These are phyloP conservation scores for Gnaphalium uliginosum DNA, from an alignment of 129 eudicot genomes.

Conservation along the genomic window DNA sequence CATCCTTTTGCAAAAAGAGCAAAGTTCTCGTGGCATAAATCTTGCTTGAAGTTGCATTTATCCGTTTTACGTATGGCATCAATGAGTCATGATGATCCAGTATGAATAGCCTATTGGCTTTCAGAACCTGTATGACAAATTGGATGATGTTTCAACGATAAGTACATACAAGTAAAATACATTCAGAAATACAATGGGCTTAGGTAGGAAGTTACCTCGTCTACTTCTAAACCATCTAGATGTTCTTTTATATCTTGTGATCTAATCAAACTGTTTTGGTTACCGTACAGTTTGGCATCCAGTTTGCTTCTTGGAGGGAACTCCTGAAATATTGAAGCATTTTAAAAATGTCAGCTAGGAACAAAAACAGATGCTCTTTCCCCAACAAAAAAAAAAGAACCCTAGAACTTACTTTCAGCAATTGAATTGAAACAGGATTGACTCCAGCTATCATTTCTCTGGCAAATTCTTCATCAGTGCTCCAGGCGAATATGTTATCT, in stretches of 20 bases:
- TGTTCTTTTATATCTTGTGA: constrained; percentile 32
- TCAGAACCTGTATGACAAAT: constrained; percentile 33
- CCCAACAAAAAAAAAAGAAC: neutral
- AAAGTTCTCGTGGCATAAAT: constrained; percentile 55
- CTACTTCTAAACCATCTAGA: constrained; percentile 41
- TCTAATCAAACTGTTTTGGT: constrained; percentile 45
- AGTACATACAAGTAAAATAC: neutral
- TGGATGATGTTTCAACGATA: neutral
- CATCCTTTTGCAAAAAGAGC: constrained; percentile 37
- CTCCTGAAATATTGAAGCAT: constrained; percentile 32
- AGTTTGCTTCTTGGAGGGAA: constrained; percentile 62
- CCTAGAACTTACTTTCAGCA: constrained; percentile 38
- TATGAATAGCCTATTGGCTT: constrained; percentile 41
- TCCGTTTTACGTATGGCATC: constrained; percentile 44
- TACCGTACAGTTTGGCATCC: constrained; percentile 44
- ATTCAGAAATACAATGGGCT: too few species aligned
- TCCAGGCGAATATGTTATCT: constrained; percentile 60
- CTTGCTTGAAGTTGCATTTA: constrained; percentile 42
- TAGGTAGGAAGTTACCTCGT: constrained; percentile 33
- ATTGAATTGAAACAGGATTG: constrained; percentile 51
- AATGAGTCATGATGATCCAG: constrained; percentile 50
- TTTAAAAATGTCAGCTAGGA: neutral
- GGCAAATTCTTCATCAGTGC: constrained; percentile 67
- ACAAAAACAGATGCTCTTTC: neutral
- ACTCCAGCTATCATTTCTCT: constrained; percentile 65